Evolutionary conservation across 2,329 filamentous ascomycete species (phyloP).

Genomic region (Colletotrichum musicola): DNA sequence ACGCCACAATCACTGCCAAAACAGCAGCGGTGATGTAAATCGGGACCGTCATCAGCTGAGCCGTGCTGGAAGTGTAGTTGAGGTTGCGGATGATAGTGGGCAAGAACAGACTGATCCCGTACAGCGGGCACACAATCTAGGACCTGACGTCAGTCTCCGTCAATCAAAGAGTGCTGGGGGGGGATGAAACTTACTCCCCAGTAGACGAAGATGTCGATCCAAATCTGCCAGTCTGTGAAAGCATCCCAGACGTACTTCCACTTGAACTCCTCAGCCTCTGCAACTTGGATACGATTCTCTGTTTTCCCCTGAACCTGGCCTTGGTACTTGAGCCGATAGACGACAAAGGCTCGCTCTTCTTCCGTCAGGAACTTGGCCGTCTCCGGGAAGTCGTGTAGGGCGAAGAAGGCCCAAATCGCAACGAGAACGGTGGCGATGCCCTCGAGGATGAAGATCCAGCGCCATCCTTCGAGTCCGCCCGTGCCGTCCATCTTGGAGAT

Average conservation of each 20-base stretch:
- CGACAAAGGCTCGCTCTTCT: slow-evolving; percentile 77
- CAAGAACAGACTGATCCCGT: slow-evolving; percentile 70
- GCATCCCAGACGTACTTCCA: slow-evolving; percentile 81
- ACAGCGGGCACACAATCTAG: slow-evolving; percentile 65
- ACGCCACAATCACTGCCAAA: slow-evolving; percentile 65
- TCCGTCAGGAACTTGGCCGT: slow-evolving; percentile 80
- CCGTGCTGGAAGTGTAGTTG: slow-evolving; percentile 67
- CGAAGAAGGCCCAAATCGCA: slow-evolving; percentile 75
- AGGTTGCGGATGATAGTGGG: slow-evolving; percentile 74
- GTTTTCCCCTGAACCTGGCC: slow-evolving; percentile 47
- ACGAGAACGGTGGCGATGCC: slow-evolving; percentile 78
- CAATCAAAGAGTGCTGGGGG: no score
- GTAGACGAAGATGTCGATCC: slow-evolving; percentile 70
- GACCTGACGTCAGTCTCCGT: not conserved
- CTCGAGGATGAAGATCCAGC: slow-evolving; percentile 78
- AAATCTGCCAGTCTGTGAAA: slow-evolving; percentile 85
- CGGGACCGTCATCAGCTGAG: slow-evolving; percentile 75
- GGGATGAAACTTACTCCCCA: slow-evolving; percentile 66
- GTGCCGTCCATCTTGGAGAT: slow-evolving; percentile 78
- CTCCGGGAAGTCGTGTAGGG: slow-evolving; percentile 85
- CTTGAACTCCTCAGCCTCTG: slow-evolving; percentile 80
- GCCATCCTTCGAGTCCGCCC: slow-evolving; percentile 70
- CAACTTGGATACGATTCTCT: slow-evolving; percentile 52
- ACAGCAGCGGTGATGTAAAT: slow-evolving; percentile 74
- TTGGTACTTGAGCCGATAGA: slow-evolving; percentile 78